phyloP scores from a whole-genome alignment of 225 moss, liverwort and hornwort species.

The Marchantia polymorpha region DNA sequence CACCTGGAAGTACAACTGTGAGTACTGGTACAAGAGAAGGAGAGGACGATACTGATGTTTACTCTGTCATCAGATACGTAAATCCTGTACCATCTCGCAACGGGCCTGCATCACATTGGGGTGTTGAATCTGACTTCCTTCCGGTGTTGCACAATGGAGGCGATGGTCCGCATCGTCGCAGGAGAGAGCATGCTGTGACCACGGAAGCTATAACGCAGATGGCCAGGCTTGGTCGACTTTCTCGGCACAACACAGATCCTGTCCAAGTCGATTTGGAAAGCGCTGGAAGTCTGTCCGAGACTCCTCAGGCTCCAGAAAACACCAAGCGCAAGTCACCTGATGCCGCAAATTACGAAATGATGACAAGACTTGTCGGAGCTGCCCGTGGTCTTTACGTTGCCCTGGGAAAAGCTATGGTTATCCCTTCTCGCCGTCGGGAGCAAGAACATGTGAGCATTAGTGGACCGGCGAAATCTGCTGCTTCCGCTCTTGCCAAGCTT shows the following conservation, averaged over 20 bases:
- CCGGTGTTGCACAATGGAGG: conserved; percentile 66
- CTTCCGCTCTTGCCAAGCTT: conserved; percentile 77
- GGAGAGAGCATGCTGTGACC: conserved; percentile 74
- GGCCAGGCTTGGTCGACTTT: conserved; percentile 75
- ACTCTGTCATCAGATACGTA: conserved; percentile 80
- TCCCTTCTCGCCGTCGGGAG: conserved; percentile 81
- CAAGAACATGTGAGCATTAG: conserved; percentile 78
- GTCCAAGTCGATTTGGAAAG: conserved; percentile 67
- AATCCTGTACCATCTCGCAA: conserved; percentile 85
- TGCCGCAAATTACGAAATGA: conserved; percentile 77
- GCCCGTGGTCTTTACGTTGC: conserved; percentile 83
- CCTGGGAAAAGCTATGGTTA: conserved; percentile 82
- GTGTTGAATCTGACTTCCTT: conserved; percentile 84
- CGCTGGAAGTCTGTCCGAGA: conserved; percentile 53
- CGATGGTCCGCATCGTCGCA: conserved; percentile 75
- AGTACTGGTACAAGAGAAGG: conserved; percentile 73
- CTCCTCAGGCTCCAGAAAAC: conserved; percentile 58
- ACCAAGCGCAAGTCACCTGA: conserved; percentile 80
- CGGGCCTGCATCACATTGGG: conserved; percentile 82
- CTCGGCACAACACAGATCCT: conserved; percentile 66
- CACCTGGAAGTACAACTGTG: conserved; percentile 61
- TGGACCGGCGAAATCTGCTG: conserved; percentile 73
- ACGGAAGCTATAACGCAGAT: conserved; percentile 86
- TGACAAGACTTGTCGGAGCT: conserved; percentile 71
- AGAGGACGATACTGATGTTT: conserved; percentile 76